Base-by-base conservation (phyloP, 1,284 basidiomycete species). In the Marasmius fiardii region DNA sequence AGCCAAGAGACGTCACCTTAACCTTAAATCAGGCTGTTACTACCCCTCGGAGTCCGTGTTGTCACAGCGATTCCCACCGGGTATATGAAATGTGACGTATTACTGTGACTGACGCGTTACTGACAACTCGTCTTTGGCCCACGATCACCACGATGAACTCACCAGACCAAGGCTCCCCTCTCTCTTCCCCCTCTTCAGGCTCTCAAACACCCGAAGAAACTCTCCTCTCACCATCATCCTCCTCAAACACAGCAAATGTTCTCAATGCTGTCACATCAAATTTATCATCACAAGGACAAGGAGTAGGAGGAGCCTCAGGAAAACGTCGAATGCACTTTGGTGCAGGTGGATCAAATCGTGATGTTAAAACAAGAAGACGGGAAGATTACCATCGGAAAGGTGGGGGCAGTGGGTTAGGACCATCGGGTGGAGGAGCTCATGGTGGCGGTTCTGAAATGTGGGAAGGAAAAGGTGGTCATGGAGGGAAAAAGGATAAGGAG, bases 161-260 rank as follows among this genome's bases (percentile, higher is more conserved):
- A 34, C 53, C 53, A 24, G 53, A 54, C n/a, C 50, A 67, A 59
- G 74, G 73, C 20, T 69, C 70, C 57, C 65, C 71, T 0, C 62
- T 65, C 53, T 75, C 74, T 6, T 71, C 73, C 34, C 69, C 74
- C 4, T 73, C 73, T 4, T 69, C 72, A 12, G 71, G 67, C 35
- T 72, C 73, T 8, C 72, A 72, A 23, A 71, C 73, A 0, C 71
- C 72, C 3, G 74, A 76, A 49, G 74, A 75, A 56, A 52, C 16
- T 2, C 24, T 14, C n/a, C 23, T 8, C 35, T 28, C 20, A 21
- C 26, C 45, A 51, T 66, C 49, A 68, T 66, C 58, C 57, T 74
- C 51, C 66, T 67, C 23, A 71, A 64, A 52, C 70, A 72, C 18
- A 58, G 74, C 56, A 64, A 67, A 24, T 65, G 68, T 8, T 59